These are phyloP conservation scores for Aspergillus carlsbadensis DNA, from an alignment of 495 filamentous ascomycete genomes.

Conservation along the genomic window DNA sequence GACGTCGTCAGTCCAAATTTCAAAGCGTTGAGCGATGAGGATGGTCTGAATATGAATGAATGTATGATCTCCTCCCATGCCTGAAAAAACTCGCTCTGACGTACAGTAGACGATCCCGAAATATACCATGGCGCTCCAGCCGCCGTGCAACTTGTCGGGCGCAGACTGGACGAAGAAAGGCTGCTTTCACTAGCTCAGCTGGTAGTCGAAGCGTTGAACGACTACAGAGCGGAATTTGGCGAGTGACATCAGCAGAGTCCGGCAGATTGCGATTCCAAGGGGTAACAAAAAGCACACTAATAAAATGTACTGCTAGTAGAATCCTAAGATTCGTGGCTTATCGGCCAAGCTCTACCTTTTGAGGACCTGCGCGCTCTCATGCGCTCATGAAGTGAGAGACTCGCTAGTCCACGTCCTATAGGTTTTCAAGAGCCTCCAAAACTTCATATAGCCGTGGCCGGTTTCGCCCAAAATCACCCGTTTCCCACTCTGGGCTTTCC, in stretches of 20 bases:
- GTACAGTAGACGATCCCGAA: neutral
- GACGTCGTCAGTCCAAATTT: constrained; percentile 8
- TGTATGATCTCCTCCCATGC: neutral
- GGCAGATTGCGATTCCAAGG: neutral
- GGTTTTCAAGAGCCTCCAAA: neutral
- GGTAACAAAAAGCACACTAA: neutral
- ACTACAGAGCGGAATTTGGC: neutral
- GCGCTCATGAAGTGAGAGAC: neutral
- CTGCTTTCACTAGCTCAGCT: constrained; percentile 8
- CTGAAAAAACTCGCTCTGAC: neutral
- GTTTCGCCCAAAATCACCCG: constrained; percentile 3
- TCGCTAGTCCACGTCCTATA: neutral
- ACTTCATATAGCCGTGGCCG: constrained; percentile 2
- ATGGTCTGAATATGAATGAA: neutral
- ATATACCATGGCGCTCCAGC: constrained; percentile 9
- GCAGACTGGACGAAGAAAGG: constrained; percentile 9
- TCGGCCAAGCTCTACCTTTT: neutral
- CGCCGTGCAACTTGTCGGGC: constrained; percentile 7
- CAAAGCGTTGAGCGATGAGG: neutral
- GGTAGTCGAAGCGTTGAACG: constrained; percentile 7
- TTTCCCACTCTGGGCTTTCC: neutral
- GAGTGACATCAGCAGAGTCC: neutral
- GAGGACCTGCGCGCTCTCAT: neutral
- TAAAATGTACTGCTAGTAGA: constrained; percentile 5
- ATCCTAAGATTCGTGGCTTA: neutral